Base-by-base conservation (phyloP, 306 rosid species). In the Hippophae gyantsensis region DNA sequence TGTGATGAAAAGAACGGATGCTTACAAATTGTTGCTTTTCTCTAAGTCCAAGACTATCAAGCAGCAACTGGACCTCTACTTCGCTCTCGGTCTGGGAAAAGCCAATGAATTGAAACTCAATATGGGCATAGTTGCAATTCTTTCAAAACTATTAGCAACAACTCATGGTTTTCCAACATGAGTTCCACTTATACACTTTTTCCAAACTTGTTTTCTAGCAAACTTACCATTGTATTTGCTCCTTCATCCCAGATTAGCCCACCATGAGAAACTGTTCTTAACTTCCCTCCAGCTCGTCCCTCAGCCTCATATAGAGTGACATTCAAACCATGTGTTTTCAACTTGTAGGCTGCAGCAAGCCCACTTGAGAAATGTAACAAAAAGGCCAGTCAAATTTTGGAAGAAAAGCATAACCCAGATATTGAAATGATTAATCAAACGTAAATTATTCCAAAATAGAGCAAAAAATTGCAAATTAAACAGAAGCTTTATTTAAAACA, bases 241-340 rank as follows among this genome's bases (percentile, higher is more conserved):
- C 96, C 96, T 77, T 83, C 96, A 56, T 87, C 95, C 99, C 99
- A 92, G 62, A 88, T 61, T 27, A 88, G 72, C 57, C 89, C 96
- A 73, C 83, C 76, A 60, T 5, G 81, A 45, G 87, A 83, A 65
- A 85, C 78, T 67, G 85, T 92, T 78, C 80, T 88, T 63, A 87
- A 65, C 77, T 86, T 92, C 71, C 99, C 99, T 56, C 99, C 99
- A 14, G 89, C 82, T 81, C 87, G 78, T 73, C 73, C 82, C 42
- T 79, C 87, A 6, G 95, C 85, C 88, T 92, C 99, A 69, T 83
- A 74, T 57, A 92, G 86, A 32, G 82, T 68, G 63, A 92, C 96
- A 23, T 77, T 64, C 53, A 83, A 74, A 50, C 99, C 99, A 54
- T 70, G 79, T 60, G 95, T 85, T 72, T 92, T 85, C 82, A 92